phyloP scores from a whole-genome alignment of 129 eudicot genomes.

The Flaveria ramosissima region DNA sequence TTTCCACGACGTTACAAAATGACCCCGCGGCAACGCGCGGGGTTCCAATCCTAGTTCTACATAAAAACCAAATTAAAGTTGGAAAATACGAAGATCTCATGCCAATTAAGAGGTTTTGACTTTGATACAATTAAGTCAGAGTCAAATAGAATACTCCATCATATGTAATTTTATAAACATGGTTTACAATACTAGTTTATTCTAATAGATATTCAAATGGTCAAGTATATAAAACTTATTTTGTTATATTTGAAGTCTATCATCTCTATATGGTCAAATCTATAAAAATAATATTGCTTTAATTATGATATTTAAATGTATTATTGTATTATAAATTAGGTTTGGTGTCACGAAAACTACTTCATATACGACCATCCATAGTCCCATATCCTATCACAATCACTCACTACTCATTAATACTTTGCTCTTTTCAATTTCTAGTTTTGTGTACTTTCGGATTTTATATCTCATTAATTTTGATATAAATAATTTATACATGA shows the following conservation, averaged over 20 bases:
- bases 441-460: too few species aligned
- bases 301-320: background rate
- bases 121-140: background rate
- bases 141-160: background rate
- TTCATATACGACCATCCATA: background rate
- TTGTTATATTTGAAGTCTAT: too few species aligned
- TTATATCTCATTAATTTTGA: too few species aligned
- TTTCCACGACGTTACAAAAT: too few species aligned
- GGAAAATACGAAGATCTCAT: too few species aligned
- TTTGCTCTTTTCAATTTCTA: background rate
- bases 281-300: background rate
- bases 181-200: too few species aligned
- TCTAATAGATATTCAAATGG: background rate
- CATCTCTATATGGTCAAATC: background rate
- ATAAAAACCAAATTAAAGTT: too few species aligned
- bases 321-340: background rate
- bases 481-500: too few species aligned
- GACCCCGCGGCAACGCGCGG: too few species aligned
- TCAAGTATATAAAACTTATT: too few species aligned
- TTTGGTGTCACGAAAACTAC: conserved; percentile 3
- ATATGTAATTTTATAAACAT: too few species aligned
- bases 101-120: conserved; percentile 3
- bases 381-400: background rate
- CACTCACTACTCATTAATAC: background rate
- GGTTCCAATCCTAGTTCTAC: too few species aligned